phyloP scores from a whole-genome alignment of 1,284 basidiomycete genomes.

The Wallemia ichthyophaga region DNA sequence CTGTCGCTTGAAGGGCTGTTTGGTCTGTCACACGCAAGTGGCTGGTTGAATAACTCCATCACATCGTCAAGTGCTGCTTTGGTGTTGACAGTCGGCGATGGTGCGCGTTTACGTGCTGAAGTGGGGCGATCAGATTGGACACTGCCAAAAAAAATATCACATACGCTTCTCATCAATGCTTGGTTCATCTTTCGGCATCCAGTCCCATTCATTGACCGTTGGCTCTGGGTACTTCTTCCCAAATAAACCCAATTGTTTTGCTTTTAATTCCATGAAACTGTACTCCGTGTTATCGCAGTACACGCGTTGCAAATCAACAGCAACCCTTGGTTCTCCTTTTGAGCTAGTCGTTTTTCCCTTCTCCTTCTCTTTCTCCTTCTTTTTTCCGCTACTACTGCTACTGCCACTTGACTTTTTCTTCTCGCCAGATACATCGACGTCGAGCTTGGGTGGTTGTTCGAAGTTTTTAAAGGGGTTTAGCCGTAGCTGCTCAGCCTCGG shows the following conservation, averaged over 20 bases:
- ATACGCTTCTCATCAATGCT: background rate
- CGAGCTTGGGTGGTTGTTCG: constrained; percentile 9
- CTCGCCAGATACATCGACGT: constrained; percentile 8
- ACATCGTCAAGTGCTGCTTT: constrained; percentile 78
- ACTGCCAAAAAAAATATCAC: constrained; percentile 20
- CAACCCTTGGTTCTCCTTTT: background rate
- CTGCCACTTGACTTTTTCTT: constrained; percentile 5
- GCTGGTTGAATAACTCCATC: constrained; percentile 69
- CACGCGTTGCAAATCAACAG: constrained; percentile 6
- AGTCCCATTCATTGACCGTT: background rate
- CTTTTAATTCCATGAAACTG: constrained; percentile 18
- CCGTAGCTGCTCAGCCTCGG: constrained; percentile 22
- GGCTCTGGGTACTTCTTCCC: constrained; percentile 49
- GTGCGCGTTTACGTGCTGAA: constrained; percentile 14
- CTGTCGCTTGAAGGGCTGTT: constrained; percentile 18
- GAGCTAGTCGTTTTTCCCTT: background rate
- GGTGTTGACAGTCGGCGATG: constrained; percentile 51
- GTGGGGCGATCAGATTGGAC: constrained; percentile 15
- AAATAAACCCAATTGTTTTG: constrained; percentile 25
- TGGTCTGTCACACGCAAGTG: constrained; percentile 17
- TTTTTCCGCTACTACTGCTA: background rate
- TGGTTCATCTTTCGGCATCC: background rate
- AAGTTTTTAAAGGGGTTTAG: constrained; percentile 27
- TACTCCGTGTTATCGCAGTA: constrained; percentile 16
- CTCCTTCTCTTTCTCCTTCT: background rate